Evolutionary conservation across 192 early-diverging fungal species (phyloP).

Genomic region (Backusella psychrophila): DNA sequence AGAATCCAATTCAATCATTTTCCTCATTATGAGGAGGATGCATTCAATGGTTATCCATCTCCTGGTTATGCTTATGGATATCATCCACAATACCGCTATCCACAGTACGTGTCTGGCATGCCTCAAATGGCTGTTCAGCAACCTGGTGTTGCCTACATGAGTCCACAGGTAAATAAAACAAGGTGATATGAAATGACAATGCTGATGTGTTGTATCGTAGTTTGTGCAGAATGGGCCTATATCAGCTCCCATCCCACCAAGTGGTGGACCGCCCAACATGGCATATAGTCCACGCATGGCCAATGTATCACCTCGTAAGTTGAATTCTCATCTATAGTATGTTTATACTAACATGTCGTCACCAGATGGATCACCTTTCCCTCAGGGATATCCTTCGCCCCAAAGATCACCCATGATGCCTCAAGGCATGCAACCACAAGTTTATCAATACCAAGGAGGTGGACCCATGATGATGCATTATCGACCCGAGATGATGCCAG

Average conservation of each 20-base stretch:
- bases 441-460: constrained; percentile 50
- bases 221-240: constrained; percentile 42
- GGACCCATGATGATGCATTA: constrained; percentile 57
- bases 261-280: constrained; percentile 25
- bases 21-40: constrained; percentile 48
- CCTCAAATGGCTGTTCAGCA: constrained; percentile 50
- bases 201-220: background rate
- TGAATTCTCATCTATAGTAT: too few relatives aligned
- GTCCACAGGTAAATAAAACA: constrained; percentile 37
- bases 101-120: constrained; percentile 38
- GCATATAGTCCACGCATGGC: constrained; percentile 51
- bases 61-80: constrained; percentile 40
- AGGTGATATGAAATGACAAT: background rate
- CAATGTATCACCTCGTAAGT: constrained; percentile 44
- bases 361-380: constrained; percentile 37
- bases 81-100: constrained; percentile 41
- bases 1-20: constrained; percentile 49
- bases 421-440: constrained; percentile 47
- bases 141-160: constrained; percentile 42
- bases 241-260: constrained; percentile 34
- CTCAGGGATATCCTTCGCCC: constrained; percentile 52
- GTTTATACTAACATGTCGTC: too few relatives aligned
- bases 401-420: constrained; percentile 50
- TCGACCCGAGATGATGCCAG: constrained; percentile 50
- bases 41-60: constrained; percentile 37